phyloP scores from a whole-genome alignment of 2,329 filamentous ascomycete species.

The Fusarium sp. region DNA sequence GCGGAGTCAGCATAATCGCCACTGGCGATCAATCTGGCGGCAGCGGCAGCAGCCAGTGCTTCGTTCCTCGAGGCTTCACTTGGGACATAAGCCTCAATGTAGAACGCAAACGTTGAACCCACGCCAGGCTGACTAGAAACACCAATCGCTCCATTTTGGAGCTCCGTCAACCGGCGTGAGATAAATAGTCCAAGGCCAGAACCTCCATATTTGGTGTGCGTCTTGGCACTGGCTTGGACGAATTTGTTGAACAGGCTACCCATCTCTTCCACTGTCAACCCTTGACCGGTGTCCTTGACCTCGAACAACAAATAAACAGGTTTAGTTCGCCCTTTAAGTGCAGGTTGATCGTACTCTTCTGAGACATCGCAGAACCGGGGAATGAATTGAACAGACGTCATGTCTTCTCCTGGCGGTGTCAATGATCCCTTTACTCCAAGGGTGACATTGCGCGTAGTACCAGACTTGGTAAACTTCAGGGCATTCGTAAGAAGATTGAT shows the following conservation, averaged over 20 bases:
- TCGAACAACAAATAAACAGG: constrained; percentile 76
- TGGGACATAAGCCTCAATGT: constrained; percentile 69
- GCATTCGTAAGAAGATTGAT: constrained; percentile 86
- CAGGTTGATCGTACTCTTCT: constrained; percentile 53
- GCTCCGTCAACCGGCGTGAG: constrained; percentile 80
- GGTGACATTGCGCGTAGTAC: constrained; percentile 67
- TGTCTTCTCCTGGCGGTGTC: constrained; percentile 54
- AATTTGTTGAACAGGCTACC: constrained; percentile 82
- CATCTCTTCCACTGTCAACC: constrained; percentile 77
- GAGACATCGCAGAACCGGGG: constrained; percentile 64
- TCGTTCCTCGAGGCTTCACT: constrained; percentile 56
- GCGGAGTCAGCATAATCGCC: constrained; percentile 32
- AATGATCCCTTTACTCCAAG: constrained; percentile 61
- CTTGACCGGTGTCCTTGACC: constrained; percentile 82
- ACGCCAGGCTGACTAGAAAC: constrained; percentile 75
- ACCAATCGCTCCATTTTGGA: constrained; percentile 84
- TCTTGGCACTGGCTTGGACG: constrained; percentile 80
- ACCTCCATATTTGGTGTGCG: constrained; percentile 83
- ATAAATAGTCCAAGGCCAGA: constrained; percentile 85
- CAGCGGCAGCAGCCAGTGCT: constrained; percentile 54
- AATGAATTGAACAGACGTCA: constrained; percentile 70
- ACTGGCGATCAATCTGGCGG: constrained; percentile 49
- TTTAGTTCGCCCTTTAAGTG: constrained; percentile 53
- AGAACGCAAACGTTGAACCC: constrained; percentile 83
- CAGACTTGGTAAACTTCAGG: constrained; percentile 81